These are phyloP conservation scores for Penicillium sclerotiorum DNA, from an alignment of 2,329 filamentous ascomycete species.

Conservation along the genomic window DNA sequence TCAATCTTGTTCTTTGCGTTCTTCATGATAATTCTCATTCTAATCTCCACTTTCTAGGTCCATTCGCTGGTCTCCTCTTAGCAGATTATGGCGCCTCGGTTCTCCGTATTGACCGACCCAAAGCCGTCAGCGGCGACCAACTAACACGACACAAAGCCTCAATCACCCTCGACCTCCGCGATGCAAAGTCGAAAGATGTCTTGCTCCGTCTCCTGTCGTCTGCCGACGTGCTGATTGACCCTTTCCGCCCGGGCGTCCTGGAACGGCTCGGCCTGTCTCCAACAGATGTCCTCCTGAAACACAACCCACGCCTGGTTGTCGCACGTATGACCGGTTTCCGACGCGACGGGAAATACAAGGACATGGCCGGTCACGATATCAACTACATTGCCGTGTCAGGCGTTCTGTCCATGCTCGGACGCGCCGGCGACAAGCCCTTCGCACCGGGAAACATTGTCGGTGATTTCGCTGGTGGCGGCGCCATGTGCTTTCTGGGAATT, in stretches of 20 bases:
- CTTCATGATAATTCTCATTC: not conserved
- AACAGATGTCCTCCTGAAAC: slow-evolving; percentile 60
- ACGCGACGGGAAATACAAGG: slow-evolving; percentile 78
- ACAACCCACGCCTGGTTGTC: slow-evolving; percentile 77
- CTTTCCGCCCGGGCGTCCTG: slow-evolving; percentile 87
- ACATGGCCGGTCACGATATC: slow-evolving; percentile 94
- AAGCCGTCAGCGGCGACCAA: slow-evolving; percentile 63
- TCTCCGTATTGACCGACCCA: slow-evolving; percentile 75
- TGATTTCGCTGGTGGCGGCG: slow-evolving; percentile 89
- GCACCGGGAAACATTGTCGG: slow-evolving; percentile 82
- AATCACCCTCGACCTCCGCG: slow-evolving; percentile 78
- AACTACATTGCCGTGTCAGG: slow-evolving; percentile 93
- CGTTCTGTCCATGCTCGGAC: slow-evolving; percentile 74
- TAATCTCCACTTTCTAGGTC: slow-evolving; percentile 60
- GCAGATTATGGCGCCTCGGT: slow-evolving; percentile 88
- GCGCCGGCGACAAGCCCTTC: slow-evolving; percentile 68
- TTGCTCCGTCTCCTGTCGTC: slow-evolving; percentile 65
- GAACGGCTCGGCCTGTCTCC: slow-evolving; percentile 82
- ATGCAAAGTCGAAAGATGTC: slow-evolving; percentile 62
- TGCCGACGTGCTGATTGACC: slow-evolving; percentile 85
- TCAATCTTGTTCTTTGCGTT: not conserved
- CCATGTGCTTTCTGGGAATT: slow-evolving; percentile 78
- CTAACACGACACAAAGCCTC: slow-evolving; percentile 81
- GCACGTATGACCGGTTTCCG: slow-evolving; percentile 89
- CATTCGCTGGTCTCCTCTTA: slow-evolving; percentile 85